Evolutionary conservation across 1,284 basidiomycete species (phyloP), one percentile per base, ranked within the genome.

Genomic region (Singerocomus rubriflavus): DNA sequence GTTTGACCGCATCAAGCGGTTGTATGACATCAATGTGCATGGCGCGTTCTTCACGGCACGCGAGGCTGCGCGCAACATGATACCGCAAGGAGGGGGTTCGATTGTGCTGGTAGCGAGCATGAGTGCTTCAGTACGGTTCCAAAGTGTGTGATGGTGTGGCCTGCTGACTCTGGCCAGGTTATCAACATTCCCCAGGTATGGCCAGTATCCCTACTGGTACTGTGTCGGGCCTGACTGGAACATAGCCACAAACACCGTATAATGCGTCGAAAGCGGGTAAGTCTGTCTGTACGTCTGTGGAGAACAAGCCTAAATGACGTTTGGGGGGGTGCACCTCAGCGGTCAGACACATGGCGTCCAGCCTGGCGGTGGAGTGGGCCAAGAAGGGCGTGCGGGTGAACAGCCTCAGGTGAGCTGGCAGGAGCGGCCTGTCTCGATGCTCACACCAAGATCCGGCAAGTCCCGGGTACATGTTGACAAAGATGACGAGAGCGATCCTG

Each of bases 1-100:
- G 4, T 82, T 84, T 51, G 85, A 91, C 58, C 84, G 87, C 53
- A 84, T 92, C 59, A 86, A 85, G 68, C 82, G 84, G 40, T 75
- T 98, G 47, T 89, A 90, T 64, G 92, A 93, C 65, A 85, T 98
- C 76, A 98, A 98, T 67, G 88, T 98, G 48, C 91, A 96, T 67
- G 94, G 93, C 46, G 81, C 85, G 14, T 93, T 92, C 76, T 96
- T 88, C 74, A 96, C 93, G 30, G 95, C 96, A 4, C 85, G 94
- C 27, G 93, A 98, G 70, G 94, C 91, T 1, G 92, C 93, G 57
- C 71, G 85, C 66, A 72, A 79, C 67, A 91, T 91, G 89, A 85
- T 90, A 57, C 81, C 84, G 13, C 75, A 79, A 49, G 83, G 86
- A 31, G 80, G 79, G 41, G 93, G 93, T 9, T 88, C 86, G 48